Conservation (phyloP, 2,329 filamentous ascomycete genomes). For the Dactylellina cionopaga region DNA sequence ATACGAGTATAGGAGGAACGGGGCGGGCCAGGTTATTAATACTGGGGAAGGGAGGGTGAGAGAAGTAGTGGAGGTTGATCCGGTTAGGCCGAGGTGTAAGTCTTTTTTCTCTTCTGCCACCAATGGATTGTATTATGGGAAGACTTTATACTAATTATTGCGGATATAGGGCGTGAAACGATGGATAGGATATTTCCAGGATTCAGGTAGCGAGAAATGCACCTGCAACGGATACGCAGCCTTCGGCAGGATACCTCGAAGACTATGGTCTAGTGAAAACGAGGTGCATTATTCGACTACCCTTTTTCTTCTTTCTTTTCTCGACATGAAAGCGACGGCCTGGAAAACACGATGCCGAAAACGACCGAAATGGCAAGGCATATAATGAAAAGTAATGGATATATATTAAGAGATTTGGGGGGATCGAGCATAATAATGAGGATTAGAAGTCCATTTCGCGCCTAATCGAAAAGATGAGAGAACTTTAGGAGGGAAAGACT, state of each 20-base stretch:
- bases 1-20: constrained; percentile 4
- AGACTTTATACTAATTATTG: neutral
- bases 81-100: constrained; percentile 46
- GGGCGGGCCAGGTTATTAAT: neutral
- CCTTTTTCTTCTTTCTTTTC: neutral
- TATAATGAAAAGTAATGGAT: too few species aligned
- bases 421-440: too few species aligned
- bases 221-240: neutral
- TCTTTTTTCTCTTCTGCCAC: constrained; percentile 1
- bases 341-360: too few species aligned
- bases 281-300: neutral
- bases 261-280: neutral
- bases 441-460: too few species aligned
- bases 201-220: constrained; percentile 22
- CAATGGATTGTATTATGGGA: neutral
- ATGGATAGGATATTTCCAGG: constrained; percentile 52
- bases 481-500: too few species aligned
- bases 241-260: neutral
- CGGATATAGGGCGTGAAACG: constrained; percentile 31
- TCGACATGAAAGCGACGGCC: neutral
- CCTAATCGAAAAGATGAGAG: too few species aligned
- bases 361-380: too few species aligned
- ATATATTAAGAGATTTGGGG: too few species aligned
- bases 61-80: constrained; percentile 26
- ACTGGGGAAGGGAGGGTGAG: constrained; percentile 6